phyloP scores from a whole-genome alignment of 2,329 filamentous ascomycete genomes.

The Hymenoscyphus scutula region DNA sequence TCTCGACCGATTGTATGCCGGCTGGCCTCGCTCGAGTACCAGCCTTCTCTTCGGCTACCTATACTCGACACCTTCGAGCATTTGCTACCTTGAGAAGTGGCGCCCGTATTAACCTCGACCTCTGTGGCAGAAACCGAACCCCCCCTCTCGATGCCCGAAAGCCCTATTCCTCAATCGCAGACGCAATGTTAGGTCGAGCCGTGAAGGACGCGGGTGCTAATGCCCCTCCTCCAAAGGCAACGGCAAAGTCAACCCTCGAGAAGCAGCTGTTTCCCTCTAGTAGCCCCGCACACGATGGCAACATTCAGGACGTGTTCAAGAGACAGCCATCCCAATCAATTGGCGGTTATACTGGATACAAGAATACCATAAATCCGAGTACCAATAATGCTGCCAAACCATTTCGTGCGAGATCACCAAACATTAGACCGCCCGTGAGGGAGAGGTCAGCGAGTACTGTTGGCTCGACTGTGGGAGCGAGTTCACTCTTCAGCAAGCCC shows the following conservation, averaged over 20 bases:
- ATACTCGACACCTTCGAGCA: conserved; percentile 26
- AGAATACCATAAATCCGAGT: conserved; percentile 18
- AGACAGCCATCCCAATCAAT: conserved; percentile 40
- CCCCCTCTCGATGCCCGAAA: conserved; percentile 25
- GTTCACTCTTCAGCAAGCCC: conserved; percentile 43
- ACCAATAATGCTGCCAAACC: conserved; percentile 22
- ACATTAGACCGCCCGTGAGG: conserved; percentile 22
- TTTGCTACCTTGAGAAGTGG: neutral
- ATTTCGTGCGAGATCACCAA: conserved; percentile 26
- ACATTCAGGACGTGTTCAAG: conserved; percentile 52
- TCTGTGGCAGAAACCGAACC: conserved; percentile 20
- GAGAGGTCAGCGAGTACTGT: conserved; percentile 8
- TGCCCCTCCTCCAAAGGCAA: conserved; percentile 25
- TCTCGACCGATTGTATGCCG: conserved; percentile 34
- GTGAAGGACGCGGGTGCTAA: conserved; percentile 19
- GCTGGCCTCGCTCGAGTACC: conserved; percentile 27
- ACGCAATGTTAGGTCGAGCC: conserved; percentile 37
- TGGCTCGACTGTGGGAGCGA: conserved; percentile 34
- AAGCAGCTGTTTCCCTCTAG: conserved; percentile 59
- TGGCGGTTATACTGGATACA: conserved; percentile 38
- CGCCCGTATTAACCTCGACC: neutral
- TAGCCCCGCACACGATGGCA: conserved; percentile 46
- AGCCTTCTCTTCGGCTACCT: conserved; percentile 29
- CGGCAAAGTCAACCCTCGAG: conserved; percentile 28
- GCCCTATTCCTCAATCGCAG: conserved; percentile 34